phyloP scores from a whole-genome alignment of 441 rosid species.

The Adansonia madagascariensis region DNA sequence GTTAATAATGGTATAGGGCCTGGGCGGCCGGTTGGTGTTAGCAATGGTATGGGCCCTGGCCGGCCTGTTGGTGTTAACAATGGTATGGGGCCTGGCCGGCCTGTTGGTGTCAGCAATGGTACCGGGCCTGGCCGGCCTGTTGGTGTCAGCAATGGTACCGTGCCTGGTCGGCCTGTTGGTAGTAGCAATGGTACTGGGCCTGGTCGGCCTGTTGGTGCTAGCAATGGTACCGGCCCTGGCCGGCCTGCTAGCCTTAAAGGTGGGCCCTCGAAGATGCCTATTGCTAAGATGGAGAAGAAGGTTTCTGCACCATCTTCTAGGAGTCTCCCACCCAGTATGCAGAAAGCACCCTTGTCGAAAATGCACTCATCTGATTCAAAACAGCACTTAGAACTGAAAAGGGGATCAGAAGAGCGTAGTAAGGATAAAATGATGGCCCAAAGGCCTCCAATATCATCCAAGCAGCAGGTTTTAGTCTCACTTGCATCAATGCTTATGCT shows the following conservation, averaged over 20 bases:
- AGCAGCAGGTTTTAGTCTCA: conserved; percentile 49
- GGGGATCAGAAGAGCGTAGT: conserved; percentile 43
- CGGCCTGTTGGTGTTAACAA: conserved; percentile 46
- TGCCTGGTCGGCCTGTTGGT: conserved; percentile 51
- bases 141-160: conserved; percentile 45
- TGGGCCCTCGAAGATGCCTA: conserved; percentile 42
- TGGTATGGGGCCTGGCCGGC: conserved; percentile 60
- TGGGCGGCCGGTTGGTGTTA: conserved; percentile 48
- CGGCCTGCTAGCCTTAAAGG: conserved; percentile 45
- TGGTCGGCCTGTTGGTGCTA: conserved; percentile 38
- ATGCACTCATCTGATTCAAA: conserved; percentile 50
- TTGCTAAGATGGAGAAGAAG: conserved; percentile 45
- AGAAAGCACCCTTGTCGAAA: conserved; percentile 53
- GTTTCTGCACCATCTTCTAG: conserved; percentile 41
- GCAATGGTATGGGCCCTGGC: conserved; percentile 61
- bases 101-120: conserved; percentile 40
- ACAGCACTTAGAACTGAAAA: conserved; percentile 56
- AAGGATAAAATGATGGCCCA: conserved; percentile 45
- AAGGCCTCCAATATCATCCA: conserved; percentile 48
- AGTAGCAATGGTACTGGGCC: conserved; percentile 59
- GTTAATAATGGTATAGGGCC: conserved; percentile 64
- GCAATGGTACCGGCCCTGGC: conserved; percentile 60
- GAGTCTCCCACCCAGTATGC: conserved; percentile 41
- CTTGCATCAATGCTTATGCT: background rate
- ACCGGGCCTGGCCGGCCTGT: conserved; percentile 52